Conservation (phyloP, 257 asterid genomes). For the Eustoma russellianum region DNA sequence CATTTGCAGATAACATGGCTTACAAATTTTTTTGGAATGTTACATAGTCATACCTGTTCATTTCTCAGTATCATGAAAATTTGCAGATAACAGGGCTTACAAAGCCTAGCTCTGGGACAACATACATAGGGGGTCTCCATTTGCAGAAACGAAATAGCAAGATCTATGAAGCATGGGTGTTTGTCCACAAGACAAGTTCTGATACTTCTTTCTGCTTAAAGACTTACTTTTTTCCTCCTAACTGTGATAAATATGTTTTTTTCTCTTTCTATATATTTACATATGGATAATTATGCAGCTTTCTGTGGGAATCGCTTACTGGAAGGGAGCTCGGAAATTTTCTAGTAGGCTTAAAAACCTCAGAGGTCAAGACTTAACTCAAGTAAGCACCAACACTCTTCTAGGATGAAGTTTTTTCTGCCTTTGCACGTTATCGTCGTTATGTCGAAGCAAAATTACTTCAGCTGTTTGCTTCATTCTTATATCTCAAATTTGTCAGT, state of each 20-base stretch:
- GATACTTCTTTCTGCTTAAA: constrained; percentile 14
- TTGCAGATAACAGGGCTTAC: constrained; percentile 84
- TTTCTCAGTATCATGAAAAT: background rate
- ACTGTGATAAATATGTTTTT: background rate
- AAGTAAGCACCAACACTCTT: constrained; percentile 31
- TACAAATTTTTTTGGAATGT: too few relatives aligned
- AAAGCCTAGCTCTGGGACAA: constrained; percentile 75
- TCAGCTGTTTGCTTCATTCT: too few relatives aligned
- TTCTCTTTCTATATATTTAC: background rate
- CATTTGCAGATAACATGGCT: too few relatives aligned
- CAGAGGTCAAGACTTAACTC: constrained; percentile 51
- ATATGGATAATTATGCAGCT: constrained; percentile 28
- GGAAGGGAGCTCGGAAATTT: constrained; percentile 82
- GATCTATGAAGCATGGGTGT: constrained; percentile 97
- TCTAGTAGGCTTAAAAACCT: constrained; percentile 94
- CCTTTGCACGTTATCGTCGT: too few relatives aligned
- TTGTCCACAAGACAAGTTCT: constrained; percentile 85
- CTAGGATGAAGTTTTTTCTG: too few relatives aligned
- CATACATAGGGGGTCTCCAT: constrained; percentile 66
- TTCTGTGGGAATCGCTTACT: constrained; percentile 80
- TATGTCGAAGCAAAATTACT: too few relatives aligned
- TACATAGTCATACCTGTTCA: background rate
- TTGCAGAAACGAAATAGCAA: constrained; percentile 60
- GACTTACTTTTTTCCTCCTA: background rate
- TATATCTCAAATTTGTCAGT: too few relatives aligned